Conservation (phyloP, 768 basidiomycete species). For the Lactarius trivialis region DNA sequence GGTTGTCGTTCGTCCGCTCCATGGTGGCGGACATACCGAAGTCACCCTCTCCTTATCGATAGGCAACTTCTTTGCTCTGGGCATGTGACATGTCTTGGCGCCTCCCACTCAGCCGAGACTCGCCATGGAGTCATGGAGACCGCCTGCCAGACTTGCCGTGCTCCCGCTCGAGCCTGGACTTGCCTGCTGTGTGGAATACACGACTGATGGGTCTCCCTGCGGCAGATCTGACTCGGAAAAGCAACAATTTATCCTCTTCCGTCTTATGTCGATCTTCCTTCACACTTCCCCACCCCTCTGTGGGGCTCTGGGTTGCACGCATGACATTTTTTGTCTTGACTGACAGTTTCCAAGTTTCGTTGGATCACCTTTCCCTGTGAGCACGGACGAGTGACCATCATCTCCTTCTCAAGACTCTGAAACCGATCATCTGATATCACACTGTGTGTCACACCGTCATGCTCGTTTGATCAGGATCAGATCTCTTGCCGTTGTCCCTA, state of each 20-base stretch:
- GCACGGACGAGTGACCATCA: background rate
- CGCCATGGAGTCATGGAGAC: too few relatives aligned
- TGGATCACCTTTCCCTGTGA: background rate
- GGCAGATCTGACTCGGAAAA: background rate
- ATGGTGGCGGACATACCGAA: background rate
- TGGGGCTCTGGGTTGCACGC: background rate
- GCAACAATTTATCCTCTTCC: background rate
- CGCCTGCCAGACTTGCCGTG: background rate
- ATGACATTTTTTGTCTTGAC: background rate
- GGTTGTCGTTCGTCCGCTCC: background rate
- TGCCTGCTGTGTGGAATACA: background rate
- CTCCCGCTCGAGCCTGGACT: background rate
- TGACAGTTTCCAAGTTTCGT: background rate
- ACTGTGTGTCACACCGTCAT: background rate
- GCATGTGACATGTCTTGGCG: background rate
- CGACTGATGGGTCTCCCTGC: background rate
- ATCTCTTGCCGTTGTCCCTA: background rate
- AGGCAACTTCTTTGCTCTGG: background rate
- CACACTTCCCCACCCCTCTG: background rate
- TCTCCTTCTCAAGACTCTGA: background rate
- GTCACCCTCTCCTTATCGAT: background rate
- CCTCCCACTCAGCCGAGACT: background rate
- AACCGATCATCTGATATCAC: background rate
- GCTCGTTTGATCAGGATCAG: background rate
- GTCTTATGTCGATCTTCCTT: background rate